Conservation (phyloP, 108 stramenopile species). For the Fistulifera pelliculosa region DNA sequence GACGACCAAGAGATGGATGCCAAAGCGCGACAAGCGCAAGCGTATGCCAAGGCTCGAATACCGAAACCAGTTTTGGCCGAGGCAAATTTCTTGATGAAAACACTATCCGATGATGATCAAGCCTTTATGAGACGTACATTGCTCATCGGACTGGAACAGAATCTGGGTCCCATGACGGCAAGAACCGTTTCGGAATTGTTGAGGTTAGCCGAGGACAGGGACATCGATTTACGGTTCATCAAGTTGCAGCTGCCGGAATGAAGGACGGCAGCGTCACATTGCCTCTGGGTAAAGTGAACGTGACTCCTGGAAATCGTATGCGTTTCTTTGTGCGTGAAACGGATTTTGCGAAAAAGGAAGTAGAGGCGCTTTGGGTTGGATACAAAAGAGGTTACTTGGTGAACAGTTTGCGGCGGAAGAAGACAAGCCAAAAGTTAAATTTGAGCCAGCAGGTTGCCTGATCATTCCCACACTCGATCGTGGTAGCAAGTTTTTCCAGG, state of each 20-base stretch:
- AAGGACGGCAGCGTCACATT: constrained; percentile 80
- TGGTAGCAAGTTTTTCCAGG: constrained; percentile 70
- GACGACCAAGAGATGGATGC: constrained; percentile 30
- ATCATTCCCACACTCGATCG: constrained; percentile 72
- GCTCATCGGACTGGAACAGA: constrained; percentile 59
- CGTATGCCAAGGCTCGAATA: constrained; percentile 68
- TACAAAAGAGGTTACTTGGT: constrained; percentile 62
- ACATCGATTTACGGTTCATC: constrained; percentile 61
- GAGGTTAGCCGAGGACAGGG: constrained; percentile 60
- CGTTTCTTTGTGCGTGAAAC: constrained; percentile 81
- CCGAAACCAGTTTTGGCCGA: constrained; percentile 80
- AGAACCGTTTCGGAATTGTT: constrained; percentile 48
- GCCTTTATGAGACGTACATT: constrained; percentile 73
- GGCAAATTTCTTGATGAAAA: constrained; percentile 75
- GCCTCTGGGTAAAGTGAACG: constrained; percentile 61
- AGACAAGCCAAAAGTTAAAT: constrained; percentile 8
- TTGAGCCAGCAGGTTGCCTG: constrained; percentile 58
- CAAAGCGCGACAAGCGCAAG: constrained; percentile 31
- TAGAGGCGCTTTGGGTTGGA: constrained; percentile 76
- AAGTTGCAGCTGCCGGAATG: constrained; percentile 80
- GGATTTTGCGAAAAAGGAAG: constrained; percentile 80
- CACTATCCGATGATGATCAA: constrained; percentile 75
- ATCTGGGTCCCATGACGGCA: constrained; percentile 24
- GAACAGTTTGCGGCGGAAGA: constrained; percentile 20
- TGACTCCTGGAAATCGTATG: constrained; percentile 62